Evolutionary conservation across 257 asterid species (phyloP).

Genomic region (Paulownia fortunei): DNA sequence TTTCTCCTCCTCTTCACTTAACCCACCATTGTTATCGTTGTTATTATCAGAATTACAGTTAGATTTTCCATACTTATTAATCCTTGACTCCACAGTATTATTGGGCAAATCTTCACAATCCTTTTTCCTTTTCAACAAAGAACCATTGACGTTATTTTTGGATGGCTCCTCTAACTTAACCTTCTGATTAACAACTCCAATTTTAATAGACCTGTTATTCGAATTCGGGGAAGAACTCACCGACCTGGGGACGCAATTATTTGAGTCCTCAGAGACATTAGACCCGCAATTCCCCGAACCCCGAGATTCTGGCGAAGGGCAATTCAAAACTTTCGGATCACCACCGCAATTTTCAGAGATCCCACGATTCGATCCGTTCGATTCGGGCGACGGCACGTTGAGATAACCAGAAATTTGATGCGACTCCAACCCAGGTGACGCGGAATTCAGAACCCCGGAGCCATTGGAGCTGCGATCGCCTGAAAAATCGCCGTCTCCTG

Average conservation of each 20-base stretch:
- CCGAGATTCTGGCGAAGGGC: constrained; percentile 66
- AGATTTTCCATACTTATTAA: constrained; percentile 49
- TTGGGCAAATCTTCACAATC: constrained; percentile 46
- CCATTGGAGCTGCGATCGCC: constrained; percentile 43
- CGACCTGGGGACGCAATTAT: constrained; percentile 33
- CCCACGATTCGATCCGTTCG: constrained; percentile 58
- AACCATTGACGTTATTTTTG: constrained; percentile 28
- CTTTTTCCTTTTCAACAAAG: constrained; percentile 71
- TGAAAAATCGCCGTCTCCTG: constrained; percentile 26
- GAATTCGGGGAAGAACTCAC: constrained; percentile 53
- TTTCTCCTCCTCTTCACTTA: constrained; percentile 66
- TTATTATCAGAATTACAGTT: constrained; percentile 28
- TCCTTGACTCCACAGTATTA: constrained; percentile 37
- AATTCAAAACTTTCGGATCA: constrained; percentile 48
- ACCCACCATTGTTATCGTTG: constrained; percentile 16
- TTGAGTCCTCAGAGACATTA: constrained; percentile 54
- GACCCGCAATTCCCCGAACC: constrained; percentile 63
- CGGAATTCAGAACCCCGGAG: constrained; percentile 45
- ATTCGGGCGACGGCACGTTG: constrained; percentile 64
- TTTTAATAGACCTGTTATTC: constrained; percentile 37
- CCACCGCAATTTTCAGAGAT: constrained; percentile 33
- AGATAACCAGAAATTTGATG: constrained; percentile 43
- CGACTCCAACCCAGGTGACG: constrained; percentile 37
- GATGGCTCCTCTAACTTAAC: constrained; percentile 40
- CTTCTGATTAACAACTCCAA: constrained; percentile 44